phyloP scores from a whole-genome alignment of 1,284 basidiomycete genomes.

The Sparassis latifolia region DNA sequence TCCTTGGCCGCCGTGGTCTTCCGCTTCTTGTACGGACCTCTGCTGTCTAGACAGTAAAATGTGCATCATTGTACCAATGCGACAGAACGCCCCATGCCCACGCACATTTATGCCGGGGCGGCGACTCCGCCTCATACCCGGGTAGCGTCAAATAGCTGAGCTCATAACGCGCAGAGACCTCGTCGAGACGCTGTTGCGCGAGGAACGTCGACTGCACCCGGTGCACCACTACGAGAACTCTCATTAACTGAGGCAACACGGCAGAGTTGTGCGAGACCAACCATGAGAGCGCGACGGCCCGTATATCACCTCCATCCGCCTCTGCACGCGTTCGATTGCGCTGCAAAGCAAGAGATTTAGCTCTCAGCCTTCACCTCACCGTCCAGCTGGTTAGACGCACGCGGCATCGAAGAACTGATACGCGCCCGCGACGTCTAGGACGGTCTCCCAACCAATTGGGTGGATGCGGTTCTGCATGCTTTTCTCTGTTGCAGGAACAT shows the following conservation, averaged over 20 bases:
- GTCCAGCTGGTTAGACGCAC: slow-evolving; percentile 26
- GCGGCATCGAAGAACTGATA: slow-evolving; percentile 31
- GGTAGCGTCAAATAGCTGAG: slow-evolving; percentile 11
- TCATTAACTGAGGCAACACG: background rate
- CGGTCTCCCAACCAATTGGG: slow-evolving; percentile 43
- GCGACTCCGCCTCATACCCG: slow-evolving; percentile 8
- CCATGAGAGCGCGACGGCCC: slow-evolving; percentile 8
- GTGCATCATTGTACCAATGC: too few relatives aligned
- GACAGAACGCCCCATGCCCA: background rate
- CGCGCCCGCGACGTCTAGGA: slow-evolving; percentile 37
- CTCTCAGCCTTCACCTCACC: too few relatives aligned
- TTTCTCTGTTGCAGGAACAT: slow-evolving; percentile 38
- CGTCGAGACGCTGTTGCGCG: background rate
- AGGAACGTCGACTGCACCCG: slow-evolving; percentile 8
- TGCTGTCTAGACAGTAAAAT: slow-evolving; percentile 6
- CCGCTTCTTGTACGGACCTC: slow-evolving; percentile 13
- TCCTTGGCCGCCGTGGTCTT: background rate
- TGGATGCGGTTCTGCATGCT: slow-evolving; percentile 46
- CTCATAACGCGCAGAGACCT: slow-evolving; percentile 4
- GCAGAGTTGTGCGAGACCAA: slow-evolving; percentile 3
- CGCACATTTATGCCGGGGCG: slow-evolving; percentile 10
- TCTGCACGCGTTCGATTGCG: slow-evolving; percentile 21
- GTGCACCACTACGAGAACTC: slow-evolving; percentile 5
- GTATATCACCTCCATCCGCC: slow-evolving; percentile 16
- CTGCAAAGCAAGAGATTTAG: too few relatives aligned